Conservation (phyloP, 148 eudicot genomes). For the Nepenthes mirabilis region DNA sequence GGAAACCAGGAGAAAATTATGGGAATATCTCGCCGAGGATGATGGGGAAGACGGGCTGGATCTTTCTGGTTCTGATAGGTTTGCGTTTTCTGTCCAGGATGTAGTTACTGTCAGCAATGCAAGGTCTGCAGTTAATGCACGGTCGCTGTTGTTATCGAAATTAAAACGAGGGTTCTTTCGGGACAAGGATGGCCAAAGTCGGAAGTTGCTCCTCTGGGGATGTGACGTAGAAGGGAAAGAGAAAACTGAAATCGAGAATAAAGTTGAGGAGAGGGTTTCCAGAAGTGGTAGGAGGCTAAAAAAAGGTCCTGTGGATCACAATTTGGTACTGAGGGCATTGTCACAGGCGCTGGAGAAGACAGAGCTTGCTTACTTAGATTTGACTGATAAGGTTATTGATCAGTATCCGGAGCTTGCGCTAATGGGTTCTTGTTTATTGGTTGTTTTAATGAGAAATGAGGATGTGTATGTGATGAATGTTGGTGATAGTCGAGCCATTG, state of each 20-base stretch:
- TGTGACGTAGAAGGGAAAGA: constrained; percentile 58
- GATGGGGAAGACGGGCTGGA: constrained; percentile 89
- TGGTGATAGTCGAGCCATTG: constrained; percentile 98
- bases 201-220: constrained; percentile 66
- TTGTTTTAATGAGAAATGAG: constrained; percentile 89
- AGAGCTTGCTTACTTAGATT: constrained; percentile 73
- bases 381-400: constrained; percentile 94
- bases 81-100: constrained; percentile 92
- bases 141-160: constrained; percentile 67
- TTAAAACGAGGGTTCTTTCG: constrained; percentile 70
- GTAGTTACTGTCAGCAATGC: constrained; percentile 69
- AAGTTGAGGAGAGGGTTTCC: constrained; percentile 30
- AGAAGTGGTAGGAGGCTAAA: constrained; percentile 46
- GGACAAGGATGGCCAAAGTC: constrained; percentile 36
- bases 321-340: constrained; percentile 71
- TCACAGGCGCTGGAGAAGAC: constrained; percentile 68
- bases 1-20: constrained; percentile 61
- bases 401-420: constrained; percentile 91
- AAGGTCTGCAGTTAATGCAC: constrained; percentile 43
- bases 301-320: constrained; percentile 73
- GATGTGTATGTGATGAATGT: constrained; percentile 99
- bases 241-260: constrained; percentile 23
- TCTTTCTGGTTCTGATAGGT: constrained; percentile 93
- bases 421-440: constrained; percentile 99
- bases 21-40: constrained; percentile 87